phyloP scores from a whole-genome alignment of 108 stramenopile species.

The Fistulifera pelliculosa region DNA sequence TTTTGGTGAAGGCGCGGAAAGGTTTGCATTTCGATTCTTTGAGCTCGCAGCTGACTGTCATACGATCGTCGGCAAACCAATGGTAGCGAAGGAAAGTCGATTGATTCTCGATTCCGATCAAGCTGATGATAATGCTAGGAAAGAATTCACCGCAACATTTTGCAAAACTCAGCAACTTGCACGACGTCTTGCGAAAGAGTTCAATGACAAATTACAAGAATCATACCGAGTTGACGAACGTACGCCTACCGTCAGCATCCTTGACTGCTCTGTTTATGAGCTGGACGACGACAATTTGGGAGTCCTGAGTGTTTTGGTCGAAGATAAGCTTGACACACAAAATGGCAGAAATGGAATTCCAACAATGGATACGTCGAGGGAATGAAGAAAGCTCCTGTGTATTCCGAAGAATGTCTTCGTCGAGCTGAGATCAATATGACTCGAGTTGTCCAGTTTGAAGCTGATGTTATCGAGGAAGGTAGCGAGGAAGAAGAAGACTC shows the following conservation, averaged over 20 bases:
- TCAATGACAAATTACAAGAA: constrained; percentile 24
- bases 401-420: constrained; percentile 18
- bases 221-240: constrained; percentile 7
- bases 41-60: constrained; percentile 26
- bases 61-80: constrained; percentile 15
- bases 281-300: constrained; percentile 1
- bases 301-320: background rate
- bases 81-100: constrained; percentile 46
- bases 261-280: constrained; percentile 14
- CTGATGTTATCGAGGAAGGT: no score
- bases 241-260: constrained; percentile 6
- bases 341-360: constrained; percentile 53
- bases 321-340: constrained; percentile 16
- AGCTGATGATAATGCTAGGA: constrained; percentile 1
- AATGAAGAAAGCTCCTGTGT: constrained; percentile 19
- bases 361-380: constrained; percentile 34
- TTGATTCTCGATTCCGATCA: constrained; percentile 30
- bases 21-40: constrained; percentile 28
- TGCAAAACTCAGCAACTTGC: constrained; percentile 35
- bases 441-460: constrained; percentile 1
- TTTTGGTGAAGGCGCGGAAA: constrained; percentile 50
- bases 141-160: constrained; percentile 33
- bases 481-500: constrained; percentile 5
- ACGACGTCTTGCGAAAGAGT: constrained; percentile 24
- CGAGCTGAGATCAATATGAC: background rate